Evolutionary conservation across 305 asterid genomes (phyloP), one percentile per base, ranked within the genome.

Genomic region (Solanum hybrid): DNA sequence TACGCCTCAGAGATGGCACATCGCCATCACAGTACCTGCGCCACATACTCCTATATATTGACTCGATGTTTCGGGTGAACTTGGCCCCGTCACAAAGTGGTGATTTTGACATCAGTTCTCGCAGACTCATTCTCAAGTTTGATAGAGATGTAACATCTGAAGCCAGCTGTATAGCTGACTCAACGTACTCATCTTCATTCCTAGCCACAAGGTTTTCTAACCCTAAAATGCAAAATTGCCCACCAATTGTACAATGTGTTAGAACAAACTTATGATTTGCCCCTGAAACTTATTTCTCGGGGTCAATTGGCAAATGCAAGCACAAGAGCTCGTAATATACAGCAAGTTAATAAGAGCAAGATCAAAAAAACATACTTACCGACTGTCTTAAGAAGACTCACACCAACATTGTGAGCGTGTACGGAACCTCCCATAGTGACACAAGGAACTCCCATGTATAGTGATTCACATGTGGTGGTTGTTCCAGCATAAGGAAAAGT

Each of bases 401-500:
- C 98, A 6, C 99, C 99, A 91, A 98, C 99, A 93, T 98, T 97
- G 91, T 98, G 98, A 77, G 99, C 99, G 56, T 98, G 99, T 19
- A 97, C 98, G 29, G 91, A 92, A 91, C 99, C 99, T 93, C 95
- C 95, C 99, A 98, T 97, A 71, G 99, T 95, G 94, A 98, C 95
- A 89, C 99, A 98, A 76, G 99, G 99, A 87, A 97, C 99, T 87
- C 99, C 99, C 99, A 98, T 98, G 93, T 92, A 98, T 12, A 98
- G 94, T 40, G 99, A 98, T 94, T 98, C 99, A 76, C 99, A 97
- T 29, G 99, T 98, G 75, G 99, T 98, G 40, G 99, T 98, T 85
- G 99, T 98, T 82, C 99, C 99, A 37, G 99, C 99, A 90, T 98
- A 98, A 34, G 99, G 99, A 92, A 96, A 98, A 86, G 99, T 98